These are phyloP conservation scores for Penicillium sp. DNA, from an alignment of 2,329 filamentous ascomycete species.

Conservation along the genomic window DNA sequence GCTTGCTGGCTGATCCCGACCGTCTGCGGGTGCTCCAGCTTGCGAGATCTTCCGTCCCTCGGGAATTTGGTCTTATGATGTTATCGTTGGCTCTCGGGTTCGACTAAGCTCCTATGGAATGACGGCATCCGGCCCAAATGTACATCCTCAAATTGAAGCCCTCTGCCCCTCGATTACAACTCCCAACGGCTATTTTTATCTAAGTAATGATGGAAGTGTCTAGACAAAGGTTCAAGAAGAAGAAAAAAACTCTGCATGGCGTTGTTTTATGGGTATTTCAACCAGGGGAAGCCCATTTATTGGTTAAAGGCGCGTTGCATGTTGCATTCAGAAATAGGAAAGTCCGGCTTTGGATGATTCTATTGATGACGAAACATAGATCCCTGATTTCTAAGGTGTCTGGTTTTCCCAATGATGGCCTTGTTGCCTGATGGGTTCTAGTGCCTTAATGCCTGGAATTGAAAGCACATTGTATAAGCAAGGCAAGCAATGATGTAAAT, in stretches of 20 bases:
- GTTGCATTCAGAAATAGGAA: not conserved
- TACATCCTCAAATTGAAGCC: not conserved
- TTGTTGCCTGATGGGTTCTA: slow-evolving; percentile 13
- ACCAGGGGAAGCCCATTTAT: not conserved
- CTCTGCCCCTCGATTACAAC: not conserved
- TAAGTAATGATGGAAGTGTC: not conserved
- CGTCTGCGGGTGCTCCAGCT: slow-evolving; percentile 22
- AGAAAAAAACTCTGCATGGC: not conserved
- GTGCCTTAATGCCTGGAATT: slow-evolving; percentile 1
- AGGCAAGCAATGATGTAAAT: slow-evolving; percentile 5
- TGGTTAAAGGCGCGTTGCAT: not conserved
- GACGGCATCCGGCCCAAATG: slow-evolving; percentile 14
- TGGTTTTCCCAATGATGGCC: not conserved
- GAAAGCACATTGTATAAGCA: not conserved
- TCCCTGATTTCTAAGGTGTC: not conserved
- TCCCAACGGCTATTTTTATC: not conserved
- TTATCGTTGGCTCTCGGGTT: slow-evolving; percentile 9
- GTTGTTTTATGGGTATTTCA: not conserved
- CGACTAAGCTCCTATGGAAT: not conserved
- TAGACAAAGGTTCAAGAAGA: not conserved
- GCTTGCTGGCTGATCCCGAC: slow-evolving; percentile 31
- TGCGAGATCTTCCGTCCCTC: slow-evolving; percentile 43
- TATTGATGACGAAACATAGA: not conserved
- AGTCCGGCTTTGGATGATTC: not conserved
- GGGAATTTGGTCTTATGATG: slow-evolving; percentile 24